A percentile compares a stretch with the other conserved stretches of the same genome.
These are phyloP conservation scores for Letharia lupina DNA, from an alignment of 495 filamentous ascomycete genomes.

Conservation along the genomic window DNA sequence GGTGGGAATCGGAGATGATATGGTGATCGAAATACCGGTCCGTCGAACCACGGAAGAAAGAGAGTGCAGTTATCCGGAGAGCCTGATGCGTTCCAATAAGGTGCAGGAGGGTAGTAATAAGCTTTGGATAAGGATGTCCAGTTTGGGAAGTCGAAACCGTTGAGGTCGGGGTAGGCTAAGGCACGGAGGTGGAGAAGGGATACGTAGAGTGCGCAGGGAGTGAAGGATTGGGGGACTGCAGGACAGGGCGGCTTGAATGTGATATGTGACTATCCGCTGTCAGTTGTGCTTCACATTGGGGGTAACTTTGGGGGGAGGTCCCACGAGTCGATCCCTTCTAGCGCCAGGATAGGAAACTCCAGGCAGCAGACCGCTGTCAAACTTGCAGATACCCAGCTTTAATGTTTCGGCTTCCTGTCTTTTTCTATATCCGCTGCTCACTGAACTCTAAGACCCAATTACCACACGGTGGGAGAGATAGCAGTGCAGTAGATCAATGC, in stretches of 20 bases:
- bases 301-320: neutral
- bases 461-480: neutral
- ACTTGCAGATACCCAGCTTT: conserved; percentile 3
- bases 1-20: conserved; percentile 1
- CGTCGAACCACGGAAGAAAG: neutral
- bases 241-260: neutral
- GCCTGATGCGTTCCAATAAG: neutral
- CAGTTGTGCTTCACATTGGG: neutral
- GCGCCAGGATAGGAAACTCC: neutral
- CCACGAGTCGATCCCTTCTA: neutral
- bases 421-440: neutral
- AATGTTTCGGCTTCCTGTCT: neutral
- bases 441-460: neutral
- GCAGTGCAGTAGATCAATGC: neutral
- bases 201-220: neutral
- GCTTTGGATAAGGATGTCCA: neutral
- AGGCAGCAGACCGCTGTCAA: conserved; percentile 12
- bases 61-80: neutral
- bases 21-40: neutral
- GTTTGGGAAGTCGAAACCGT: neutral
- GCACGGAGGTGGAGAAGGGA: neutral
- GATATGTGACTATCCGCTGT: neutral
- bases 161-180: neutral
- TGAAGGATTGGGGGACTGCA: neutral
- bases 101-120: neutral